Percentiles rank a stretch among this genome's conserved stretches.
Evolutionary conservation across 2,329 filamentous ascomycete species (phyloP).

Genomic region (Daldinia eschscholtzii): DNA sequence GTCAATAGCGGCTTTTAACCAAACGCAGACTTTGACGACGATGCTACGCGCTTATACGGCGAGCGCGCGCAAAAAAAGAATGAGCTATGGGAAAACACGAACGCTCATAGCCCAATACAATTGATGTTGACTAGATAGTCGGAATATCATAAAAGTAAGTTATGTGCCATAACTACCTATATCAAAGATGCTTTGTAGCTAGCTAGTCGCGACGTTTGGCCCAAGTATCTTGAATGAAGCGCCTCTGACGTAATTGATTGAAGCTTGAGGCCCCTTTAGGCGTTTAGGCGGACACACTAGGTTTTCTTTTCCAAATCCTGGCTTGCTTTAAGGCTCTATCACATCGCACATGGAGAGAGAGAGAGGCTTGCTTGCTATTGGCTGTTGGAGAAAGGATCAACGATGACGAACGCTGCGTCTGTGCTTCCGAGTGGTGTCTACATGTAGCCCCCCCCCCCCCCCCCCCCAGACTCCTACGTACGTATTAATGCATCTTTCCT

Average conservation of each 20-base stretch:
- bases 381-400: not conserved
- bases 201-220: not conserved
- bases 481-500: not conserved
- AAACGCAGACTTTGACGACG: not conserved
- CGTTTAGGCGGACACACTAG: not conserved
- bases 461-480: constrained; percentile 1
- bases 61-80: constrained; percentile 5
- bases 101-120: not conserved
- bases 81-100: not conserved
- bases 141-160: not conserved
- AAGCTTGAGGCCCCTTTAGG: not conserved
- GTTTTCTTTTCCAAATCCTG: constrained; percentile 10
- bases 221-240: constrained; percentile 4
- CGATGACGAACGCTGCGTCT: constrained; percentile 14
- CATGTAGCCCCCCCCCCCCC: too few relatives aligned
- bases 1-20: constrained; percentile 7
- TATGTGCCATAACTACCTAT: not conserved
- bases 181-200: not conserved
- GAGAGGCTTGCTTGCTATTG: constrained; percentile 23
- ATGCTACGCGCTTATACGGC: not conserved
- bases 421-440: constrained; percentile 1
- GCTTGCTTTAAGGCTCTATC: not conserved
- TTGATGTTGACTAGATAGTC: not conserved
- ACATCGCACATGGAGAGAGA: not conserved
- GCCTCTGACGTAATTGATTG: constrained; percentile 35